Evolutionary conservation across 2,329 filamentous ascomycete genomes (phyloP), one percentile per base, ranked within the genome.

Genomic region (Diplodia seriata): DNA sequence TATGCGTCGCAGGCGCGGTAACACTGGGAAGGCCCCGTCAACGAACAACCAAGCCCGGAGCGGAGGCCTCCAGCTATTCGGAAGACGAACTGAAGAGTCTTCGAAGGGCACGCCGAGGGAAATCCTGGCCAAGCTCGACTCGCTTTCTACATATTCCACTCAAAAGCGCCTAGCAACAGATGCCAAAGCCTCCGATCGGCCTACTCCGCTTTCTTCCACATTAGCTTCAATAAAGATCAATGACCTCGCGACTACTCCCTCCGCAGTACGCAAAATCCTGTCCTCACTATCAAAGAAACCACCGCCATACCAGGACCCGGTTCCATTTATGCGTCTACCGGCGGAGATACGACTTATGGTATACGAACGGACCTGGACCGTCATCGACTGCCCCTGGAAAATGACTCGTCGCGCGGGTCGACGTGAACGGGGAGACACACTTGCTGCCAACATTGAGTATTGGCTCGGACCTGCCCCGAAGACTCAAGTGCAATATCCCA

Each of bases 291-390:
- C 18, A 3, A 47, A 40, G 54, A 23, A 12, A 9, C 4, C 12
- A 14, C 11, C 31, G 20, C 6, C 33, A 8, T 38, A 18, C 33
- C n/a, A 57, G n/a, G 54, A 57, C 12, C n/a, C 33, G 4, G 54
- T 40, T 7, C 20, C 23, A 20, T 57, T 57, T 20, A 57, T 57
- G 54, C 54, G 54, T 11, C 18, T 57, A 6, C 54, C 54, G 11
- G n/a, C 54, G 23, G 54, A 57, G 33, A 12, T 57, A 26, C 54
- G 54, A 20, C 7, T 57, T 11, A 38, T 38, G 33, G 12, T 57
- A 20, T 57, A 57, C 33, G 20, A 26, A 29, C 11, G 20, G 9
- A 38, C 33, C 8, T 57, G 54, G 54, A 40, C 54, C 4, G 20
- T 57, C 8, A n/a, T 57, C 33, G 15, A 57, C 33, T 57, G 54